Conservation (phyloP, 345 rosid genomes). For the Boechera divaricarpa region DNA sequence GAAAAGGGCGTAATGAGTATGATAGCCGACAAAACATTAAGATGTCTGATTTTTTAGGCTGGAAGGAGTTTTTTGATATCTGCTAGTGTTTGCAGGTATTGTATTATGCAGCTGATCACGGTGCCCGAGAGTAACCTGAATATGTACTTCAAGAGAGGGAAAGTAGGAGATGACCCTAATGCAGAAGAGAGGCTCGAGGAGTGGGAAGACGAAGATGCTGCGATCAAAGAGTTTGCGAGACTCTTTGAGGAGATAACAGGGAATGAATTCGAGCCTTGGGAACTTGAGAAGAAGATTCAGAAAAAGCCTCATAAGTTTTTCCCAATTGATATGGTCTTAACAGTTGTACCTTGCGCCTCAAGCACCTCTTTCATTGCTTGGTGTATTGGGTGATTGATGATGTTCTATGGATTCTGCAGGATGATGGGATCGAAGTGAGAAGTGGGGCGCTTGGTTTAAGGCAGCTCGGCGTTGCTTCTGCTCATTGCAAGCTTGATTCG, state of each 20-base stretch:
- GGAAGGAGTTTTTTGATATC: not conserved
- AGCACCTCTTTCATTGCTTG: not conserved
- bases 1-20: constrained; percentile 69
- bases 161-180: constrained; percentile 63
- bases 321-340: constrained; percentile 81
- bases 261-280: constrained; percentile 86
- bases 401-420: constrained; percentile 42
- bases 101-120: constrained; percentile 68
- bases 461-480: constrained; percentile 70
- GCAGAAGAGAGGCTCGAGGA: constrained; percentile 78
- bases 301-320: constrained; percentile 66
- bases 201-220: constrained; percentile 61
- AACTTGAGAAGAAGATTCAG: constrained; percentile 72
- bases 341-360: not conserved
- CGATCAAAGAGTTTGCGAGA: constrained; percentile 67
- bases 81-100: constrained; percentile 51
- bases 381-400: not conserved
- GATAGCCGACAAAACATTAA: not conserved
- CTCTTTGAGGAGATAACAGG: constrained; percentile 78
- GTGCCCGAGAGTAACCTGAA: constrained; percentile 63
- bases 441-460: constrained; percentile 71
- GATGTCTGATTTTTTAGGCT: accelerated
- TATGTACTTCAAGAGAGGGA: constrained; percentile 76
- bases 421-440: constrained; percentile 76
- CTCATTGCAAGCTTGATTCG: constrained; percentile 74